These are phyloP conservation scores for Hawksworthiomyces lignivorus DNA, from an alignment of 2,329 filamentous ascomycete species.

Conservation along the genomic window DNA sequence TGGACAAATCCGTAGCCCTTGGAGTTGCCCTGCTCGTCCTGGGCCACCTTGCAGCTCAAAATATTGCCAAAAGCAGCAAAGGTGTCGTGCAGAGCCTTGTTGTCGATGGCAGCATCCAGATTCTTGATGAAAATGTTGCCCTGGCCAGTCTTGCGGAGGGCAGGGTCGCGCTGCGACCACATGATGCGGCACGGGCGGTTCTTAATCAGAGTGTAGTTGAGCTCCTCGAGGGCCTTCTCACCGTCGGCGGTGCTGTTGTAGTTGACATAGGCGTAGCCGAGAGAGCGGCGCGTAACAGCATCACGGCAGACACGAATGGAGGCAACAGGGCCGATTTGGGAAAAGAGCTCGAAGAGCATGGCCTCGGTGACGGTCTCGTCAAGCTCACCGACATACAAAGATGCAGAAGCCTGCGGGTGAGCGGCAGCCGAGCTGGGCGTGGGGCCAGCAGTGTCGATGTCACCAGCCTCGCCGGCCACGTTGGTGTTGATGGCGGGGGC, in stretches of 20 bases:
- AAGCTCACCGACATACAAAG: constrained; percentile 97
- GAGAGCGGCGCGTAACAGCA: constrained; percentile 94
- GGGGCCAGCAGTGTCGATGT: constrained; percentile 56
- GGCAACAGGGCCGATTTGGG: constrained; percentile 95
- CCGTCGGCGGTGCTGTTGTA: constrained; percentile 97
- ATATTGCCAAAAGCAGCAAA: constrained; percentile 99
- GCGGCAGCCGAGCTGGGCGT: constrained; percentile 67
- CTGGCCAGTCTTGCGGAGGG: constrained; percentile 97
- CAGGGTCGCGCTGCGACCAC: constrained; percentile 99
- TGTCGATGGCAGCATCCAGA: constrained; percentile 95
- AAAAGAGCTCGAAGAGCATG: constrained; percentile 99
- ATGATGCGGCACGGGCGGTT: constrained; percentile 98
- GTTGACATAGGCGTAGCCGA: constrained; percentile 99
- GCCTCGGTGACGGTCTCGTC: constrained; percentile 97
- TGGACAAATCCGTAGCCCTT: constrained; percentile 99
- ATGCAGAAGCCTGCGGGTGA: constrained; percentile 87
- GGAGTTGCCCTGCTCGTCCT: constrained; percentile 93
- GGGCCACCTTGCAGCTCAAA: constrained; percentile 97
- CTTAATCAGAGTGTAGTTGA: constrained; percentile 99
- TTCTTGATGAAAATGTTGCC: constrained; percentile 99
- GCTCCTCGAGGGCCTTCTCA: constrained; percentile 96
- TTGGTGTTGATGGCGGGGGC: constrained; percentile 69
- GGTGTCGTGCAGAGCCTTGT: constrained; percentile 99
- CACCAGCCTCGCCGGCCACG: constrained; percentile 47
- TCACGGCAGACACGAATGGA: constrained; percentile 99